Evolutionary conservation across 331 rosid genomes (phyloP), one percentile per base, ranked within the genome.

Genomic region (Saraca asoca): DNA sequence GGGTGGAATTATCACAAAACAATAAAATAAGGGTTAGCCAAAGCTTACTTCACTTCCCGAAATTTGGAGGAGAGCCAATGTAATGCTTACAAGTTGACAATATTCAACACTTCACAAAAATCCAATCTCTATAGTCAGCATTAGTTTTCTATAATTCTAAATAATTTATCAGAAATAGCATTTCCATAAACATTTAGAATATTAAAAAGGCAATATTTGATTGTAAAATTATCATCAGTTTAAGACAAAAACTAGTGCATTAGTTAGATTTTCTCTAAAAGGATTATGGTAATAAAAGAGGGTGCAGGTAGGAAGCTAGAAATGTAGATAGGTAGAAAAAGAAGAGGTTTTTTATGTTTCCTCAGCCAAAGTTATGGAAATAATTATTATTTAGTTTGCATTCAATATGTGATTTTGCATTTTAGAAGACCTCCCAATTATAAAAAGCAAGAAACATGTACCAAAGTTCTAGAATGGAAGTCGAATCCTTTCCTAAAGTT

Each of bases 11-110:
- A 50, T 78, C 66, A 51, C 76, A 57, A 83, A 62, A 79, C 82
- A 83, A 84, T 75, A 78, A 84, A 76, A 69, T 66, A 69, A 14
- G 65, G 78, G 87, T 82, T 88, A 17, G 19, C 31, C 31, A 24
- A 24, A 24, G 49, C 51, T 35, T 75, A 24, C 77, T 71, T 64
- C 29, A 61, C 68, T 37, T 62, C 67, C 62, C 31, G 12, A 63
- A 51, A 59, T 42, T 61, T 61, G 56, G 64, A 61, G 39, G 69
- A 62, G 42, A 79, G 46, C 75, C 73, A 53, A 65, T 13, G 19
- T 70, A 53, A 65, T 13, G 19, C 51, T 66, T 71, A 58, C 74
- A 55, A 19, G 56, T 24, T 51, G 5, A 31, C 16, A 13, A 59
- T 62, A 44, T 45, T 51, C 35, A 15, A 72, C 48, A 3, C 39